Conservation (phyloP, 495 filamentous ascomycete genomes). For the Melanomma pulvis-pyrius region DNA sequence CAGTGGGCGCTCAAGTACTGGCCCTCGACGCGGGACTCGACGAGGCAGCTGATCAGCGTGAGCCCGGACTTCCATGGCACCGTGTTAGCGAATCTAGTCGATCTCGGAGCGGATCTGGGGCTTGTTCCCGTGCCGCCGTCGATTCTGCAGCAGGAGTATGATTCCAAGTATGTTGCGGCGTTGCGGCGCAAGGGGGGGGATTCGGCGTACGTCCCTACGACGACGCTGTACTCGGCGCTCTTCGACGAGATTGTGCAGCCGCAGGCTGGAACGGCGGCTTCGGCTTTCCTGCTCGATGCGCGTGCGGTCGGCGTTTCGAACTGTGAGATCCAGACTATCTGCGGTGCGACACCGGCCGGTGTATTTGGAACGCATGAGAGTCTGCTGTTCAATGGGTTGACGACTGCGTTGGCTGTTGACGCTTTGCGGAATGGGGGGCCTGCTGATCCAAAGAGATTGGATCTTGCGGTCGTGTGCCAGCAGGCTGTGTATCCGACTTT, state of each 20-base stretch:
- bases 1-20: constrained; percentile 61
- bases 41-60: constrained; percentile 51
- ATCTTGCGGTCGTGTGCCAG: too few species aligned
- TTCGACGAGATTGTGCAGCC: constrained; percentile 55
- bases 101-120: constrained; percentile 30
- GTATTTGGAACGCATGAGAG: constrained; percentile 52
- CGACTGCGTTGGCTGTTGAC: too few species aligned
- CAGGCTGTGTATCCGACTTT: too few species aligned
- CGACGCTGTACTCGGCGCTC: constrained; percentile 49
- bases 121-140: constrained; percentile 40
- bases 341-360: constrained; percentile 44
- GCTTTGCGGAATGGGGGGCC: too few species aligned
- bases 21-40: constrained; percentile 47
- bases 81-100: constrained; percentile 40
- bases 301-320: constrained; percentile 51
- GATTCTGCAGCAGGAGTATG: constrained; percentile 52
- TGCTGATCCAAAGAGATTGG: too few species aligned
- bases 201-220: constrained; percentile 56
- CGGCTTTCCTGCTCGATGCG: constrained; percentile 46
- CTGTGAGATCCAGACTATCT: constrained; percentile 50
- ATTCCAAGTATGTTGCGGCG: constrained; percentile 46
- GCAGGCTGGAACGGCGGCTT: constrained; percentile 49
- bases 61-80: constrained; percentile 55
- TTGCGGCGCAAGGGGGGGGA: constrained; percentile 50
- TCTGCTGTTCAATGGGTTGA: constrained; percentile 48